Evolutionary conservation across 345 rosid genomes (phyloP), one percentile per base, ranked within the genome.

Genomic region (Syzygium oleosum): DNA sequence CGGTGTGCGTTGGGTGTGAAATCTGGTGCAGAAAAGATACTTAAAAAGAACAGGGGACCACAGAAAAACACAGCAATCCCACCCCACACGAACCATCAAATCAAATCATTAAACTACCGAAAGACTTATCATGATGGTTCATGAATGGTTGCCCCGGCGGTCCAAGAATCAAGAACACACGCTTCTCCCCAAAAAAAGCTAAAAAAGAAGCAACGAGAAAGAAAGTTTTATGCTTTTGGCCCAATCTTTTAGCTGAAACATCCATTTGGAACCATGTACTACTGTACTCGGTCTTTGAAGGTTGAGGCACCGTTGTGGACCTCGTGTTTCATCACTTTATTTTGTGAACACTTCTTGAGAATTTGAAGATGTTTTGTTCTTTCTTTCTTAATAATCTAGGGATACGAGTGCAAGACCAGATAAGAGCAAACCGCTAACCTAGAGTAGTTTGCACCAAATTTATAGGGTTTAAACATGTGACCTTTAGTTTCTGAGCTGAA

Each of bases 401-500:
- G 46, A 43, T 43, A 43, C 7, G 7, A 43, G 7, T 43, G 46
- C 46, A 43, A 43, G 46, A 6, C 46, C 7, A 43, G 7, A 43
- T 43, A 43, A 43, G 46, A 43, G 46, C 46, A 43, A 43, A 43
- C 7, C 46, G 46, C 46, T 73, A 38, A 73, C 19, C 43, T 34
- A 73, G 12, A 73, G 6, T 0, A 9, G 0, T 73, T 9, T 34
- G 13, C 7, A 19, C 21, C 13, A 22, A 19, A 6, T 12, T 73
- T 34, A 0, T 6, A 3, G 6, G 7, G 7, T 31, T 73, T 34
- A 7, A 34, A 73, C 0, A 5, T 38, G 2, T 61, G 19, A 6
- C 7, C 9, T 14, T 2, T 1, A n/a, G 0, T 29, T n/a, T 7
- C 0, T 61, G 4, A 29, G 4, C 6, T n/a, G 38, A 9, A n/a